Conservation (phyloP, 2,329 filamentous ascomycete species). For the Gyromitra esculenta region DNA sequence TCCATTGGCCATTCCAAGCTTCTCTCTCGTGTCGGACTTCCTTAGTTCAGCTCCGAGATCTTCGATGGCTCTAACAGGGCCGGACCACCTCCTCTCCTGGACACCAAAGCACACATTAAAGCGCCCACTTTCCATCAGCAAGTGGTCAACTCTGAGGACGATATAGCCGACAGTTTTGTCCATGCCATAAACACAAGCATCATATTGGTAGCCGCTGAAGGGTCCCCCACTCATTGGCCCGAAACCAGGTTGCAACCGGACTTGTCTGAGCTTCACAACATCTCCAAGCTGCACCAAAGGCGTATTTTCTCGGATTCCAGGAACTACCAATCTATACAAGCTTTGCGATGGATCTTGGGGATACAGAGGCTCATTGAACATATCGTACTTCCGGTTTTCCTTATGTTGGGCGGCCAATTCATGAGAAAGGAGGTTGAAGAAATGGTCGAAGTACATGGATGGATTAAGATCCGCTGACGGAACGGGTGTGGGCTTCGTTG, state of each 20-base stretch:
- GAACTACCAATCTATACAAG: conserved; percentile 52
- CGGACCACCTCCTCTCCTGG: conserved; percentile 53
- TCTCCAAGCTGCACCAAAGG: conserved; percentile 55
- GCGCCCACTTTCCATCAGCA: conserved; percentile 51
- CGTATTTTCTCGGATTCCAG: conserved; percentile 55
- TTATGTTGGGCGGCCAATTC: conserved; percentile 53
- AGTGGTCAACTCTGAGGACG: conserved; percentile 53
- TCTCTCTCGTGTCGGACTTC: conserved; percentile 21
- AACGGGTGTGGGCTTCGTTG: conserved; percentile 33
- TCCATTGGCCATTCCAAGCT: conserved; percentile 24
- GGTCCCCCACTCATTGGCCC: conserved; percentile 36
- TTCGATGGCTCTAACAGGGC: conserved; percentile 49
- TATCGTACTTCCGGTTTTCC: conserved; percentile 50
- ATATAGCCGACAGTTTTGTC: conserved; percentile 54
- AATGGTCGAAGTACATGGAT: conserved; percentile 50
- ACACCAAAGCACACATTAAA: conserved; percentile 57
- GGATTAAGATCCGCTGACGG: conserved; percentile 46
- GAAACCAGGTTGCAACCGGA: conserved; percentile 41
- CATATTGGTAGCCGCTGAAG: conserved; percentile 54
- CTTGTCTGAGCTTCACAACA: conserved; percentile 54
- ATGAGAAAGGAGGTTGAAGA: conserved; percentile 48
- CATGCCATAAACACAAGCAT: conserved; percentile 55
- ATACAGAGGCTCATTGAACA: conserved; percentile 53
- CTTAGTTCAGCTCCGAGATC: conserved; percentile 49
- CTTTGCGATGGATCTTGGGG: conserved; percentile 42